Evolutionary conservation across 495 filamentous ascomycete species (phyloP), one percentile per base, ranked within the genome.

Genomic region (Xylaria grammica): DNA sequence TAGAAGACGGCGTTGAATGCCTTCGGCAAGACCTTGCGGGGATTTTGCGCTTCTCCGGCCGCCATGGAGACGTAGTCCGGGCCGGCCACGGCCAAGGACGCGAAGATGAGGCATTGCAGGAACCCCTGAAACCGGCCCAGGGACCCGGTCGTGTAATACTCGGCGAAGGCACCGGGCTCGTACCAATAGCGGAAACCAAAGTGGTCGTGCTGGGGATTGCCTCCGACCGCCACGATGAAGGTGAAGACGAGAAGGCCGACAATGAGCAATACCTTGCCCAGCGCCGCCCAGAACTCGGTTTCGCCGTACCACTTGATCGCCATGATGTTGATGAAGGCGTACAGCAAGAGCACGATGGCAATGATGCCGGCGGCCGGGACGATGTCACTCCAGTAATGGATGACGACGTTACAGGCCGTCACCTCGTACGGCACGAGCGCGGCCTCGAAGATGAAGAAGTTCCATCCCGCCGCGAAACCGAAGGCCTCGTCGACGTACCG

Each of bases 41-140:
- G 89, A 58, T 88, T 87, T 63, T 87, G 81, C 6, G 88, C 82
- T 67, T 92, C 90, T 9, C 87, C 89, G 15, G 89, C 88, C 9
- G 87, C 85, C 85, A 91, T 90, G n/a, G 85, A 83, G 40, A 91
- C 84, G 70, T 90, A 91, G 60, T 91, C 89, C 0, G 88, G 89
- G 0, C 89, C 89, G 11, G 86, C 87, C 51, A 91, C 86, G 1
- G 87, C 90, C 69, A 91, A 90, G 50, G 84, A 85, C 22, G 89
- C 89, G 64, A 84, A 80, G 72, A 88, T 87, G 13, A 93, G 77
- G 73, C 85, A 87, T 32, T 84, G 80, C 50, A 91, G 66, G 67
- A 91, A 87, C 0, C 89, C 89, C 26, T 87, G 77, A 60, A 89
- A 91, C 20, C 81, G 79, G 30, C 90, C 90, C 0, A 87, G 76